phyloP scores from a whole-genome alignment of 106 monocot species.

The Dioscorea alata region DNA sequence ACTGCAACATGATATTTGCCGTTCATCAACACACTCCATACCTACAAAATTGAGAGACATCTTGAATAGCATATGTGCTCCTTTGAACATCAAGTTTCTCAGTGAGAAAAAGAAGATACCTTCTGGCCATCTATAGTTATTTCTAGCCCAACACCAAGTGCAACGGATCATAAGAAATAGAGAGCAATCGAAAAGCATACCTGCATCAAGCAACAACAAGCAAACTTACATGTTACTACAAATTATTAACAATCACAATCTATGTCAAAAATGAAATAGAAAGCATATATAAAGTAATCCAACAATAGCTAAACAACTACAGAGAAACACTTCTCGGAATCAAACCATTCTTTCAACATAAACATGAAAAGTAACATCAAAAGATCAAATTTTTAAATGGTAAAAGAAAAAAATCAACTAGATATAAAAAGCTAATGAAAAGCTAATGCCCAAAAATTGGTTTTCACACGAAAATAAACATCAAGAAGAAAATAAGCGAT shows the following conservation, averaged over 20 bases:
- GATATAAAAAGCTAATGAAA: no score
- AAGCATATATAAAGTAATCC: neutral
- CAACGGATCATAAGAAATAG: neutral
- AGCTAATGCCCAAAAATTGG: no score
- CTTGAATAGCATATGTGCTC: neutral
- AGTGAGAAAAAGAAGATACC: neutral
- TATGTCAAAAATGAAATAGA: neutral
- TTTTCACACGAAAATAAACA: no score
- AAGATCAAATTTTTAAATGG: neutral
- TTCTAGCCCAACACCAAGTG: neutral
- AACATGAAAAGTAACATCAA: neutral
- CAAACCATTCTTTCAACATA: neutral
- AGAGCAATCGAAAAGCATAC: neutral
- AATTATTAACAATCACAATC: neutral
- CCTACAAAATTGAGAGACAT: conserved; percentile 7
- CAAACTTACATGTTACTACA: neutral
- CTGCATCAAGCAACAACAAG: neutral
- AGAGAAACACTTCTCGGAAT: no score
- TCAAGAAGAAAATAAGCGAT: no score
- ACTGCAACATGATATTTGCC: conserved; percentile 58
- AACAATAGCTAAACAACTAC: neutral
- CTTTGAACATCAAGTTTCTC: neutral
- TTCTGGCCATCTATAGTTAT: neutral
- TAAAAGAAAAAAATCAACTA: no score
- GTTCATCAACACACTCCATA: conserved; percentile 37